phyloP scores from a whole-genome alignment of 176 grass and related monocot species.

The Saccharum officinarum region DNA sequence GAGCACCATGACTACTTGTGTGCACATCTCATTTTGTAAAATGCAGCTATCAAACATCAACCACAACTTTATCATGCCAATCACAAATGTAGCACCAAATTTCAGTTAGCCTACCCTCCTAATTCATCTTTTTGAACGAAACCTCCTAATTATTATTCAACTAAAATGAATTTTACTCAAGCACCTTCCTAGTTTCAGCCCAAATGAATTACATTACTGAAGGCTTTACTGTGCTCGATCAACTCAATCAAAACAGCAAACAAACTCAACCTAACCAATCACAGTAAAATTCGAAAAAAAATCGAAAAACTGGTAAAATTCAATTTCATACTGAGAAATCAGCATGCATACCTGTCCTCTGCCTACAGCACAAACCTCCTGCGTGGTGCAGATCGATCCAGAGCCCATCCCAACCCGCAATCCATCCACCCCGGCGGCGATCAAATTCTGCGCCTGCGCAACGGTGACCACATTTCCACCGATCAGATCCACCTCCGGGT shows the following conservation, averaged over 20 bases:
- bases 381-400: slow-evolving; percentile 94
- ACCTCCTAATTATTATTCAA: neutral
- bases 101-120: neutral
- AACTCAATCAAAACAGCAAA: neutral
- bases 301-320: no score
- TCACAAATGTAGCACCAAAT: neutral
- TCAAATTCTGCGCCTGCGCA: slow-evolving; percentile 70
- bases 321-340: neutral
- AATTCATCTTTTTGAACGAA: no score
- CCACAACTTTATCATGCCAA: neutral
- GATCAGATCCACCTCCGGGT: slow-evolving; percentile 75
- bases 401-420: slow-evolving; percentile 94
- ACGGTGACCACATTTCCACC: slow-evolving; percentile 91
- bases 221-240: neutral
- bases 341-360: slow-evolving; percentile 70
- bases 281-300: neutral
- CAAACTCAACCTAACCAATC: neutral
- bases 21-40: neutral
- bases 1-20: neutral
- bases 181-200: neutral
- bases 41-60: neutral
- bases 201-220: neutral
- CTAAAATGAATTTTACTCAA: neutral
- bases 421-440: slow-evolving; percentile 64
- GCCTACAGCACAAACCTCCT: slow-evolving; percentile 86